A percentile compares a stretch with the other conserved stretches of the same genome.
Conservation (phyloP, 2,329 filamentous ascomycete species). For the Hawksworthiomyces lignivorus region DNA sequence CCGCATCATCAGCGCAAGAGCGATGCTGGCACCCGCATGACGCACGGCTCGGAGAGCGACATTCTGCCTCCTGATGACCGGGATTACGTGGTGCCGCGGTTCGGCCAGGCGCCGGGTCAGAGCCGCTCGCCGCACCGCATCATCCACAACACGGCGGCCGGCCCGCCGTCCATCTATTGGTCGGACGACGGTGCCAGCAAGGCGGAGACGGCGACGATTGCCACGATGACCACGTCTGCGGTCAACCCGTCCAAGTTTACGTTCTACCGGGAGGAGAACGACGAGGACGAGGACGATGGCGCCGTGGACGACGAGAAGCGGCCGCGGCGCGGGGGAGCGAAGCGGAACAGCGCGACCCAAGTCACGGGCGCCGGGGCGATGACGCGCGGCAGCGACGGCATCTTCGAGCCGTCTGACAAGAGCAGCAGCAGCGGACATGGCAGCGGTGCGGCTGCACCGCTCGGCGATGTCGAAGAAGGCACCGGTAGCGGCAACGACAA, state of each 20-base stretch:
- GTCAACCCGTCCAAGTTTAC: slow-evolving; percentile 27
- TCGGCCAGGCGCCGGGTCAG: background rate
- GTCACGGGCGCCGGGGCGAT: background rate
- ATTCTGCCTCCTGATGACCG: slow-evolving; percentile 11
- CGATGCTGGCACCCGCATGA: slow-evolving; percentile 6
- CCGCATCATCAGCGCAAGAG: slow-evolving; percentile 4
- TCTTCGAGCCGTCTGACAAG: background rate
- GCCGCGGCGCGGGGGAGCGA: slow-evolving; percentile 7
- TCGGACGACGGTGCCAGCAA: slow-evolving; percentile 17
- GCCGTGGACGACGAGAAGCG: background rate
- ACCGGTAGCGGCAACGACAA: slow-evolving; percentile 1
- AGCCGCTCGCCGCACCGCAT: background rate
- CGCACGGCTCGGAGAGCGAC: slow-evolving; percentile 9
- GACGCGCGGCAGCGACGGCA: background rate
- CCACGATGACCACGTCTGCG: slow-evolving; percentile 7
- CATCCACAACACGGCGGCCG: slow-evolving; percentile 2
- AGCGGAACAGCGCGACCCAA: slow-evolving; percentile 14
- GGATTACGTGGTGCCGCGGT: slow-evolving; percentile 5
- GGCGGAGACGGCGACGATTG: slow-evolving; percentile 11
- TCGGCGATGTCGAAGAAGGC: background rate
- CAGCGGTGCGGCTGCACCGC: slow-evolving; percentile 12
- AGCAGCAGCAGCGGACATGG: background rate
- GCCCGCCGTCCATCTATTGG: slow-evolving; percentile 22
- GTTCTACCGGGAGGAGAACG: slow-evolving; percentile 30
- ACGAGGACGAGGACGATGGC: slow-evolving; percentile 6